These are phyloP conservation scores for Jackrogersella minutella DNA, from an alignment of 495 filamentous ascomycete genomes.

Conservation along the genomic window DNA sequence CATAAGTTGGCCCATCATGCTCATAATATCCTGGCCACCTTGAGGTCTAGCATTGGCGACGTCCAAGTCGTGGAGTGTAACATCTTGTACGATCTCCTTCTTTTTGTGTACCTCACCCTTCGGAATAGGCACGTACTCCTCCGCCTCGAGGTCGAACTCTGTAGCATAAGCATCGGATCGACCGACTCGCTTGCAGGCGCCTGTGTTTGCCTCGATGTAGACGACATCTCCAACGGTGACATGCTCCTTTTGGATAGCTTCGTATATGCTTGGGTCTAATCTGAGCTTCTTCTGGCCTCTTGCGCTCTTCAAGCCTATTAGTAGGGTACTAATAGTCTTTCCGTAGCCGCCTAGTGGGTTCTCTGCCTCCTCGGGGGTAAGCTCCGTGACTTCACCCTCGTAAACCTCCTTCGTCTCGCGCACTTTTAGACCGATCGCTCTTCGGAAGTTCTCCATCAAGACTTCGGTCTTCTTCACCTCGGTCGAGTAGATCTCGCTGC, in stretches of 20 bases:
- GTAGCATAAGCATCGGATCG: slow-evolving; percentile 95
- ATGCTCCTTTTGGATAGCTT: slow-evolving; percentile 97
- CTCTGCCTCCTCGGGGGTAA: slow-evolving; percentile 96
- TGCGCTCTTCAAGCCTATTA: slow-evolving; percentile 88
- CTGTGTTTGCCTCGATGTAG: slow-evolving; percentile 98
- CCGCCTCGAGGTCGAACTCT: slow-evolving; percentile 97
- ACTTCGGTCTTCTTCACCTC: slow-evolving; percentile 99
- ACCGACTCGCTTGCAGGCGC: slow-evolving; percentile 94
- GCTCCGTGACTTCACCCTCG: slow-evolving; percentile 94
- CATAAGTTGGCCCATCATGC: slow-evolving; percentile 99
- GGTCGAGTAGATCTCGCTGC: slow-evolving; percentile 94
- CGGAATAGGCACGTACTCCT: slow-evolving; percentile 97
- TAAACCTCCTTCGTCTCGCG: slow-evolving; percentile 98
- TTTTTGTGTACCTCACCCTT: slow-evolving; percentile 99
- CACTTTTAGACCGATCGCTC: slow-evolving; percentile 94
- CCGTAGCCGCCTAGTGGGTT: slow-evolving; percentile 96
- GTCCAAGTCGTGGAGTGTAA: slow-evolving; percentile 94
- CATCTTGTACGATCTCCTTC: slow-evolving; percentile 99
- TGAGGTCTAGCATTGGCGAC: slow-evolving; percentile 94
- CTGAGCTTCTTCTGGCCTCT: slow-evolving; percentile 96
- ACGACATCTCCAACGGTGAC: slow-evolving; percentile 96
- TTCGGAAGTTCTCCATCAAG: slow-evolving; percentile 96
- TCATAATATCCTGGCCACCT: slow-evolving; percentile 98
- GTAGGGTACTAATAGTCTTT: slow-evolving; percentile 88
- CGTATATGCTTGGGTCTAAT: slow-evolving; percentile 96